Evolutionary conservation across 2,329 filamentous ascomycete species (phyloP), one percentile per base, ranked within the genome.

Genomic region (Coniochaeta ligniaria): DNA sequence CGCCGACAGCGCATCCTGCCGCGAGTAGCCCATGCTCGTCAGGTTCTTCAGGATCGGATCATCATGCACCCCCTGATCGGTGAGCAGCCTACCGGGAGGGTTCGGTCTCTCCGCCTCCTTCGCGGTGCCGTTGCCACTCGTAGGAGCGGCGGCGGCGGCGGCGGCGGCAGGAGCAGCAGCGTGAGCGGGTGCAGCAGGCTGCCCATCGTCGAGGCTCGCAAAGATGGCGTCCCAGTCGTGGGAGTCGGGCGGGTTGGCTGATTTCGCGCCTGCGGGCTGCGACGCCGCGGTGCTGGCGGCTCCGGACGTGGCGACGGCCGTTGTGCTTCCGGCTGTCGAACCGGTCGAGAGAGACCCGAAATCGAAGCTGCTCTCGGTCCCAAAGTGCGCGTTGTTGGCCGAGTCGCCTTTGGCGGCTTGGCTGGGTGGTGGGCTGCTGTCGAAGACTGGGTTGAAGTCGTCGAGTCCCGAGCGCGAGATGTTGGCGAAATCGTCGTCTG

Each of bases 161-260:
- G 35, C 31, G 24, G 66, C 62, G 12, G 70, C 56, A 12, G 62
- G 45, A 61, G 68, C 38, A 61, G 65, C 35, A 56, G 70, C 59
- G 64, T 67, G 12, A 60, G 66, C n/a, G 63, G 69, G 60, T 63
- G 68, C 55, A 14, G 38, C 26, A 43, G 22, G 17, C 65, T 41
- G 70, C 68, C 59, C 72, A 67, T 82, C 83, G 67, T 94, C 90
- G 8, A 96, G 78, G 28, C 88, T 88, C 1, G 91, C 89, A 75
- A 98, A 98, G 60, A 98, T 91, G 43, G 92, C 90, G 69, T 98
- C 94, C 95, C 95, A 98, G 72, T 98, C 94, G 67, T 96, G 90
- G 36, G 78, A 76, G 16, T 83, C 82, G 0, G 71, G 90, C 35
- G 78, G 76, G 16, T 83, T 82, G 0, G 71, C 26, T 73, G 9